A percentile compares a stretch with the other conserved stretches of the same genome.
These are phyloP conservation scores for Botrytis tulipae DNA, from an alignment of 2,329 filamentous ascomycete species.

Conservation along the genomic window DNA sequence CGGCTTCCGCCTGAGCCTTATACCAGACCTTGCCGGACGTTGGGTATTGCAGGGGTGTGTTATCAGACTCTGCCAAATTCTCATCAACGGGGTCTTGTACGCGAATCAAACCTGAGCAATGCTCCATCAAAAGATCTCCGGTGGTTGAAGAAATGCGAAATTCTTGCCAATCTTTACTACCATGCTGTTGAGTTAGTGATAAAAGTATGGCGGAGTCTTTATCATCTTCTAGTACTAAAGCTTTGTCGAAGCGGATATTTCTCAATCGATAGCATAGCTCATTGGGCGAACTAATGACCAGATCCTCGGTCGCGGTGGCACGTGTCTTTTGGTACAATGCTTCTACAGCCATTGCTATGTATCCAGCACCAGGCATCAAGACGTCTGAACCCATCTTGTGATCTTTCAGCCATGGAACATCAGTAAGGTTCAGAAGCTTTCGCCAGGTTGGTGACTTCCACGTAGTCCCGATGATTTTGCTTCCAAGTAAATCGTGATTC, in stretches of 20 bases:
- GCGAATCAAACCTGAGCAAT: conserved; percentile 8
- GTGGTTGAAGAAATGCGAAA: conserved; percentile 8
- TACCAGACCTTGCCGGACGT: conserved; percentile 11
- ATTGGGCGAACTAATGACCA: neutral
- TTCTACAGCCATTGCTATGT: conserved; percentile 29
- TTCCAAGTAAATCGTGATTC: conserved; percentile 51
- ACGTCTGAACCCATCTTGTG: conserved; percentile 50
- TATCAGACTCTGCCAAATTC: neutral
- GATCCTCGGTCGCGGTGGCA: neutral
- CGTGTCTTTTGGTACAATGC: conserved; percentile 23
- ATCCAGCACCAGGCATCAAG: conserved; percentile 44
- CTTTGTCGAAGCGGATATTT: conserved; percentile 17
- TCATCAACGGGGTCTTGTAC: conserved; percentile 2
- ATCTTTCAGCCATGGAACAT: conserved; percentile 53
- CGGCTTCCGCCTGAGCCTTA: neutral
- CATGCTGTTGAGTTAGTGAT: neutral
- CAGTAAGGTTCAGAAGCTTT: conserved; percentile 36
- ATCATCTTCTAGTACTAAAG: conserved; percentile 18
- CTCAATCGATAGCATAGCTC: neutral
- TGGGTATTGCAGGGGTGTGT: conserved; percentile 5
- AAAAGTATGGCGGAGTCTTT: neutral
- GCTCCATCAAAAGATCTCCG: conserved; percentile 1
- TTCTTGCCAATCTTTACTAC: conserved; percentile 9
- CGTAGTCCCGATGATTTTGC: conserved; percentile 24
- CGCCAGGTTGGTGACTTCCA: conserved; percentile 34